A percentile compares a stretch with the other conserved stretches of the same genome.
Evolutionary conservation across 2,329 filamentous ascomycete genomes (phyloP).

Genomic region (Pseudogymnoascus sp.): DNA sequence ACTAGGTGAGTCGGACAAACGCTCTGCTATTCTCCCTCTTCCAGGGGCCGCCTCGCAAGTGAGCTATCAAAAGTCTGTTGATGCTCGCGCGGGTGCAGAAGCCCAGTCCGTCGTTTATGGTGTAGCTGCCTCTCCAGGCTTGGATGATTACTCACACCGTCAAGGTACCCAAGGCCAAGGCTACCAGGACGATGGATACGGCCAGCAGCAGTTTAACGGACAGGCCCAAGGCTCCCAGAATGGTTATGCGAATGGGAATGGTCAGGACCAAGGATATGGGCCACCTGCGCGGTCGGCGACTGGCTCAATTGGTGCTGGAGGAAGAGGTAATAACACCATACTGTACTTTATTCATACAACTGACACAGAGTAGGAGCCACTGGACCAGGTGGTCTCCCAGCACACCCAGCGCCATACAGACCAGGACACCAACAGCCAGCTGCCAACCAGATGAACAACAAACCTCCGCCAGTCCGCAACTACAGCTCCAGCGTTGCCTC

Average conservation of each 20-base stretch:
- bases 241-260: slow-evolving; percentile 13
- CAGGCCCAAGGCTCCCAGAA: slow-evolving; percentile 11
- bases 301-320: not conserved
- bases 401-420: slow-evolving; percentile 54
- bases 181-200: slow-evolving; percentile 22
- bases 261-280: slow-evolving; percentile 17
- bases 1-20: not conserved
- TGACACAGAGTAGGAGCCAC: not conserved
- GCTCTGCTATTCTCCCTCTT: not conserved
- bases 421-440: slow-evolving; percentile 47
- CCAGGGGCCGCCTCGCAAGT: slow-evolving; percentile 1
- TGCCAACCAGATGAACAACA: slow-evolving; percentile 43
- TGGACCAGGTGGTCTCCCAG: slow-evolving; percentile 40
- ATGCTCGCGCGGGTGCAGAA: slow-evolving; percentile 1
- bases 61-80: slow-evolving; percentile 8
- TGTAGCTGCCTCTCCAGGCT: not conserved
- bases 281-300: slow-evolving; percentile 18
- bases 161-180: slow-evolving; percentile 10
- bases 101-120: not conserved
- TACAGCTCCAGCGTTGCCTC: slow-evolving; percentile 22
- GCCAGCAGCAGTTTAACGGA: slow-evolving; percentile 16
- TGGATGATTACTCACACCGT: not conserved
- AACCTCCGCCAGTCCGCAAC: slow-evolving; percentile 43
- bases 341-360: not conserved
- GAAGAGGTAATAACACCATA: not conserved